Evolutionary conservation across 2,329 filamentous ascomycete genomes (phyloP).

Genomic region (Claviceps africana): DNA sequence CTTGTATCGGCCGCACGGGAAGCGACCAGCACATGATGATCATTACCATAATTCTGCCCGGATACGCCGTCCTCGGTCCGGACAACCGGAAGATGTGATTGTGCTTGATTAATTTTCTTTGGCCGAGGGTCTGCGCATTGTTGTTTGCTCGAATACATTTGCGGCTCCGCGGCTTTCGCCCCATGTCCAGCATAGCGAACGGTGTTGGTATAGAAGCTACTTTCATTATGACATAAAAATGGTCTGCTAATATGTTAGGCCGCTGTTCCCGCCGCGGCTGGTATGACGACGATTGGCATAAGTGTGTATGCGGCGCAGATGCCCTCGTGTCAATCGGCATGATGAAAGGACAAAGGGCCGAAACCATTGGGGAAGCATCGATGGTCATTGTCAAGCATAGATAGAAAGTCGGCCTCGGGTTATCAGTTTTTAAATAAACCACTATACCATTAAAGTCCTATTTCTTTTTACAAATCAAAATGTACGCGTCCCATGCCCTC

Average conservation of each 20-base stretch:
- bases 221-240: not conserved
- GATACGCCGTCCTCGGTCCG: conserved; percentile 7
- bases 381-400: not conserved
- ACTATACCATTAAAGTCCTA: not conserved
- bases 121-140: not conserved
- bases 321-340: not conserved
- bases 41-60: conserved; percentile 1
- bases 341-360: not conserved
- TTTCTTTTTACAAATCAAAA: not conserved
- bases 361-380: not conserved
- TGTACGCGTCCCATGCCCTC: not conserved
- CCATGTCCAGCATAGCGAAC: conserved; percentile 3
- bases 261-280: not conserved
- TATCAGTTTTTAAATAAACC: not conserved
- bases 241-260: not conserved
- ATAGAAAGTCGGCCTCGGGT: not conserved
- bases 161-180: not conserved
- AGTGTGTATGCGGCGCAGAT: conserved; percentile 1
- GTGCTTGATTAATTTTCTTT: conserved; percentile 16
- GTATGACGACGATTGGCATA: not conserved
- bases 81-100: conserved; percentile 16
- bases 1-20: conserved; percentile 1
- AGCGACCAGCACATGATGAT: conserved; percentile 3
- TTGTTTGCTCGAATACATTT: not conserved
- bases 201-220: conserved; percentile 5